A percentile compares a stretch with the other conserved stretches of the same genome.
Conservation (phyloP, 108 stramenopile species). For the Skeletonema potamos region DNA sequence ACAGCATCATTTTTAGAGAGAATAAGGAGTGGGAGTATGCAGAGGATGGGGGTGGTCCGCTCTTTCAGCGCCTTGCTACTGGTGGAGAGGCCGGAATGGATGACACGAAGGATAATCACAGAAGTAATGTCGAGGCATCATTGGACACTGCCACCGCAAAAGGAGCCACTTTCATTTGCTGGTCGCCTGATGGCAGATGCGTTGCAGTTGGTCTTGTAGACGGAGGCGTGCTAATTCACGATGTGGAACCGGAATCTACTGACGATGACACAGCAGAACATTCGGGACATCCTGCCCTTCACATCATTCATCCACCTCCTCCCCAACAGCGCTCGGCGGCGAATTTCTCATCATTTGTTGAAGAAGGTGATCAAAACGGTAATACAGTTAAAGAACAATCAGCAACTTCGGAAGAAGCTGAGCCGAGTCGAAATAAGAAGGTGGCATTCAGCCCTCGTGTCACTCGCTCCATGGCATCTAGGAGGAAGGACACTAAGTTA, state of each 20-base stretch:
- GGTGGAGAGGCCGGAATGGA: neutral
- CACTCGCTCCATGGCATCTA: slow-evolving; percentile 37
- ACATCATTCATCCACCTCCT: neutral
- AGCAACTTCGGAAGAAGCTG: neutral
- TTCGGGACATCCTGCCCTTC: slow-evolving; percentile 1
- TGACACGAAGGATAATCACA: neutral
- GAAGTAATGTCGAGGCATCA: neutral
- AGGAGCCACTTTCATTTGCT: slow-evolving; percentile 32
- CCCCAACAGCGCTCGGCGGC: neutral
- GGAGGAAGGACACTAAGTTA: neutral
- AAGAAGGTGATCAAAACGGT: neutral
- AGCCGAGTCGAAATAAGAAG: neutral
- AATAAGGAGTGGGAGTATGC: slow-evolving; percentile 32
- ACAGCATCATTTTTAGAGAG: neutral
- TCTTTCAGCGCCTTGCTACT: neutral
- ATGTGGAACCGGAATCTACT: slow-evolving; percentile 44
- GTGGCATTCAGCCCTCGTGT: slow-evolving; percentile 30
- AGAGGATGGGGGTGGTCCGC: slow-evolving; percentile 18
- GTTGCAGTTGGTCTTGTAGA: slow-evolving; percentile 58
- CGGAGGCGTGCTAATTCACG: slow-evolving; percentile 49
- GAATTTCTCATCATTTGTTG: neutral
- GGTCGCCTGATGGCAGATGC: slow-evolving; percentile 79
- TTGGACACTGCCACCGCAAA: neutral
- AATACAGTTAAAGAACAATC: neutral
- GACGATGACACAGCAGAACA: slow-evolving; percentile 1